phyloP scores from a whole-genome alignment of 768 basidiomycete species.

The Naganishia vishniacii region DNA sequence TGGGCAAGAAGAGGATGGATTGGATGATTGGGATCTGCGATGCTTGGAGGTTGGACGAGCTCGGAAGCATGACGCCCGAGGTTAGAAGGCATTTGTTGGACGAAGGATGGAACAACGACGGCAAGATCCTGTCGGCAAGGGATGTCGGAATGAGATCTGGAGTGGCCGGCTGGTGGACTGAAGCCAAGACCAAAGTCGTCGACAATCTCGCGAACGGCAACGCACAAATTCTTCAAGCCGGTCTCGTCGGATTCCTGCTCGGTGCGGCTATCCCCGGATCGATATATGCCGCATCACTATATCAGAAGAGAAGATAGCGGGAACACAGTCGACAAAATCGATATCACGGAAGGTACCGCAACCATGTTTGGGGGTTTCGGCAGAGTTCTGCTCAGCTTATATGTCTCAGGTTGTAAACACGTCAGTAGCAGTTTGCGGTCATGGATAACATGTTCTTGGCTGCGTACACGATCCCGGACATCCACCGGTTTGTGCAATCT shows the following conservation, averaged over 20 bases:
- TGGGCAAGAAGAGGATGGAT: conserved; percentile 74
- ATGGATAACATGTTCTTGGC: no score
- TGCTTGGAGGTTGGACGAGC: conserved; percentile 74
- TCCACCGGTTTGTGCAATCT: no score
- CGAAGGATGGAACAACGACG: conserved; percentile 72
- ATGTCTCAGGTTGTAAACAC: no score
- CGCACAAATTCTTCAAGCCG: background rate
- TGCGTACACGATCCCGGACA: no score
- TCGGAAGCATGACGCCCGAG: conserved; percentile 63
- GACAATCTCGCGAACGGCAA: conserved; percentile 3
- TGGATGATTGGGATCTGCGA: conserved; percentile 89
- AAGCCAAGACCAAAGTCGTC: background rate
- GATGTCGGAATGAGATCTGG: conserved; percentile 29
- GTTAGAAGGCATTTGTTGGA: conserved; percentile 65
- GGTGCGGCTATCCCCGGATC: conserved; percentile 8
- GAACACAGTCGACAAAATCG: no score
- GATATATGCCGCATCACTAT: conserved; percentile 3
- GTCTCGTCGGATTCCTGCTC: conserved; percentile 9
- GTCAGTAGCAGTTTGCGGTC: no score
- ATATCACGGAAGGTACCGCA: no score
- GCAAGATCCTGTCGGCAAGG: conserved; percentile 44
- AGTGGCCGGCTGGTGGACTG: conserved; percentile 3
- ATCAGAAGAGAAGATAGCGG: conserved; percentile 10
- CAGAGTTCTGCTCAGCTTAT: no score
- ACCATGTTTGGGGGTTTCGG: no score